Base-by-base conservation (phyloP, 192 early-diverging fungal species). In the Spizellomyces sp. region DNA sequence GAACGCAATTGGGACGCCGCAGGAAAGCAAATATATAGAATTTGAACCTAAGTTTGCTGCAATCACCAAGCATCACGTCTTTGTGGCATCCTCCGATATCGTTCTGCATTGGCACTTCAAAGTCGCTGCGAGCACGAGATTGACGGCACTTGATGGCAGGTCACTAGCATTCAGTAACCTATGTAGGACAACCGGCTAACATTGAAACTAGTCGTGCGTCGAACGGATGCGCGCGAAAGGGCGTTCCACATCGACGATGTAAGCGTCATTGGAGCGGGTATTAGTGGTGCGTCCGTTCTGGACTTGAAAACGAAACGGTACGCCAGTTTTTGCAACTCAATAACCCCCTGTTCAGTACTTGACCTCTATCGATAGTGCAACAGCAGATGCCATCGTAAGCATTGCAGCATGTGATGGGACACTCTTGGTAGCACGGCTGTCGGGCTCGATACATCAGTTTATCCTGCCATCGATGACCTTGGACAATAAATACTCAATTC, bases 1-100 rank as follows among this genome's bases (percentile, higher is more conserved):
- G n/a, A 87, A 87, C 63, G 68, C 86, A 8, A 87, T 87, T 70
- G 86, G 86, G 41, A 85, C 81, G 4, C 68, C 83, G 4, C 64
- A 83, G 27, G 83, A 87, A 64, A 77, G 78, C 0, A 84, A 86
- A 55, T 67, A 78, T n/a, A 70, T 87, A 6, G 77, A 79, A 19
- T 87, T 85, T 64, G 79, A 78, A 55, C 86, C 86, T 0, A 79
- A 74, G 52, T 78, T 64, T 36, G 79, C 67, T 0, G 55, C 61
- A 6, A 80, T 87, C 50, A 85, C 77, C 43, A 85, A 82, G 58
- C 75, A 66, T 0, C 59, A 77, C 61, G 83, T 78, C 9, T 62
- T 85, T 55, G 74, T 77, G 14, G 81, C 83, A 3, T 82, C 79
- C 14, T 50, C 72, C 9, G 83, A 82, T 22, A 66, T 77, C 10